These are phyloP conservation scores for Ligustrum vulgare DNA, from an alignment of 257 asterid genomes.

Conservation along the genomic window DNA sequence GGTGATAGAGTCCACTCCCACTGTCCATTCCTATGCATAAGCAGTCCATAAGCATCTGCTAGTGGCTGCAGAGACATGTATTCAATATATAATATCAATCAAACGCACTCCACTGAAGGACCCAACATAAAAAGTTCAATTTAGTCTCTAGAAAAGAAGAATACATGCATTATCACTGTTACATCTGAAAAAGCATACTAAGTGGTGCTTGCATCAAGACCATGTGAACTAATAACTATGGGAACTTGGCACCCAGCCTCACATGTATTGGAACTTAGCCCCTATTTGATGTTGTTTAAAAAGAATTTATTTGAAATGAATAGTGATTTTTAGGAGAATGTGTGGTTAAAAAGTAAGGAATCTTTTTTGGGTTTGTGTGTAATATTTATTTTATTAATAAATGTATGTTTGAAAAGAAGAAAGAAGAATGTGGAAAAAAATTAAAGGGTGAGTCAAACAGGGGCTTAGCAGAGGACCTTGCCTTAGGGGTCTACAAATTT, in stretches of 20 bases:
- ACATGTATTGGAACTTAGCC: not conserved
- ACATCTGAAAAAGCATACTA: not conserved
- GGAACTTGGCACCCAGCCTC: not conserved
- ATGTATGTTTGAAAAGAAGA: no score
- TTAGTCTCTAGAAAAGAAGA: conserved; percentile 1
- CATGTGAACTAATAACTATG: not conserved
- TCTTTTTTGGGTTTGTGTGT: no score
- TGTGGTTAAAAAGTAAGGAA: no score
- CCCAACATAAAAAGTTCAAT: not conserved
- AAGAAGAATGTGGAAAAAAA: no score
- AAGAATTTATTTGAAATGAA: no score
- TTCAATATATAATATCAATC: conserved; percentile 26
- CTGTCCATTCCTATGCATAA: conserved; percentile 95
- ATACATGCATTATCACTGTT: conserved; percentile 7
- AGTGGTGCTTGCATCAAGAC: not conserved
- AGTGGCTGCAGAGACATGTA: conserved; percentile 60
- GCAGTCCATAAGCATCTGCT: conserved; percentile 96
- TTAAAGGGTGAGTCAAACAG: no score
- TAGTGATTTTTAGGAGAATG: no score
- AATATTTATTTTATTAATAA: no score
- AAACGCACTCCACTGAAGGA: conserved; percentile 12
- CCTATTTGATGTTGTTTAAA: no score
- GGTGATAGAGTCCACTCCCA: conserved; percentile 99
- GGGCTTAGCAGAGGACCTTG: not conserved
- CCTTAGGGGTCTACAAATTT: not conserved